phyloP scores from a whole-genome alignment of 768 basidiomycete genomes.

The Leccinum uliginosum region DNA sequence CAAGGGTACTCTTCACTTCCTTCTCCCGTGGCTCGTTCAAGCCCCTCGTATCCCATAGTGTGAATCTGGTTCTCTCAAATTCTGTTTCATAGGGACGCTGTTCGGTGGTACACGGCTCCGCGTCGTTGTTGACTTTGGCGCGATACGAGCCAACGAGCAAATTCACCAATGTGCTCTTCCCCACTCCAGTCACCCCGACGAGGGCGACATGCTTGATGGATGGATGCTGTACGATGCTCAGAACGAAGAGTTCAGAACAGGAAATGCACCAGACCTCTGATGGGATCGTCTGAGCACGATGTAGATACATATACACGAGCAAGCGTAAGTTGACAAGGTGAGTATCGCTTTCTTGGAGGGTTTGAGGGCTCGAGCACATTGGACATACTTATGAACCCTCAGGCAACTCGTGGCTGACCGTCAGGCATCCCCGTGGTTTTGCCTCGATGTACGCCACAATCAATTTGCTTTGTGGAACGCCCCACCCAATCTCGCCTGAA shows the following conservation, averaged over 20 bases:
- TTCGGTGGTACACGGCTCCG: neutral
- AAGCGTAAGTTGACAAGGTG: neutral
- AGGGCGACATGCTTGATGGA: constrained; percentile 11
- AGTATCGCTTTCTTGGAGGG: neutral
- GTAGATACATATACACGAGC: neutral
- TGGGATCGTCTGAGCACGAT: neutral
- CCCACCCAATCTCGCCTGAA: neutral
- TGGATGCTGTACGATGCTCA: neutral
- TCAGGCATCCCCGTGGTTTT: neutral
- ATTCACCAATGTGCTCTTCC: constrained; percentile 18
- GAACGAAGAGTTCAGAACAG: neutral
- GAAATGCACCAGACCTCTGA: constrained; percentile 1
- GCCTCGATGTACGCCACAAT: constrained; percentile 3
- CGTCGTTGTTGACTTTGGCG: constrained; percentile 9
- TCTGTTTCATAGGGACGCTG: neutral
- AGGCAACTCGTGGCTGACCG: neutral
- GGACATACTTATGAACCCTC: neutral
- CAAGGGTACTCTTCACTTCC: neutral
- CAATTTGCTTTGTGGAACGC: neutral
- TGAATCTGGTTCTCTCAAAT: neutral
- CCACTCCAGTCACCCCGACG: constrained; percentile 11
- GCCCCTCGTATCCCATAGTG: constrained; percentile 15
- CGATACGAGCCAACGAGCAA: constrained; percentile 1
- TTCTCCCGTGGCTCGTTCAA: constrained; percentile 6
- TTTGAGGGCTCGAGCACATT: neutral